Base-by-base conservation (phyloP, 2,329 filamentous ascomycete species). In the Huntiella omanensis region DNA sequence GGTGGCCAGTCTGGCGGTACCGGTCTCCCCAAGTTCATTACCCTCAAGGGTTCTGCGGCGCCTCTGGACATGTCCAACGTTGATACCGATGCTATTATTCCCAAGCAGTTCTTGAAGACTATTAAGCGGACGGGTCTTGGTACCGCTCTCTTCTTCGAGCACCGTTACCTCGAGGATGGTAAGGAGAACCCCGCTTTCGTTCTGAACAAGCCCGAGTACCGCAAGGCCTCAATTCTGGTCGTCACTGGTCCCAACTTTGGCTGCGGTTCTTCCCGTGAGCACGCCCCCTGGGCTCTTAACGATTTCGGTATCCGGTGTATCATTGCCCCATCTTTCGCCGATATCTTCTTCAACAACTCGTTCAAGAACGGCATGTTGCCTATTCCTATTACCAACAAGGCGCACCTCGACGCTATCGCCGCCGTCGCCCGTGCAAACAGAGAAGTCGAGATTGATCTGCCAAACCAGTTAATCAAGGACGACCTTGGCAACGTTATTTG, bases 341-440 rank as follows among this genome's bases (percentile, higher is more conserved):
- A 65, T 49, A 98, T 98, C 62, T 95, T 95, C 76, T 92, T 88
- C 75, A 95, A 94, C 75, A 98, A 98, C 70, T 91, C 83, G n/a
- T 96, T 95, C 75, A 96, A 98, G 73, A 98, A 98, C 68, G 88
- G 88, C 67, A 96, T 96, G 91, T 69, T 96, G 52, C 87, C 88
- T 41, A 76, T 96, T 51, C 65, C 71, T 49, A 81, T 96, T 58
- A 66, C 71, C 32, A 76, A 88, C 60, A 64, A 75, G 53, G 67
- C 64, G 1, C 69, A 73, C 32, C 66, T 95, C 3, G 70, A 81
- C 38, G 70, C 69, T 51, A 77, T 96, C 52, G 78, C 82, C 34
- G 74, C 69, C 19, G 83, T 92, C 62, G 87, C 87, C 33, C 70
- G 70, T 34, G 81, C 83, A 3, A 85, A 85, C 48, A 73, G 73